Percentiles rank a stretch among this genome's conserved stretches.
Conservation (phyloP, 495 filamentous ascomycete genomes). For the Hypoxylon perforatum region DNA sequence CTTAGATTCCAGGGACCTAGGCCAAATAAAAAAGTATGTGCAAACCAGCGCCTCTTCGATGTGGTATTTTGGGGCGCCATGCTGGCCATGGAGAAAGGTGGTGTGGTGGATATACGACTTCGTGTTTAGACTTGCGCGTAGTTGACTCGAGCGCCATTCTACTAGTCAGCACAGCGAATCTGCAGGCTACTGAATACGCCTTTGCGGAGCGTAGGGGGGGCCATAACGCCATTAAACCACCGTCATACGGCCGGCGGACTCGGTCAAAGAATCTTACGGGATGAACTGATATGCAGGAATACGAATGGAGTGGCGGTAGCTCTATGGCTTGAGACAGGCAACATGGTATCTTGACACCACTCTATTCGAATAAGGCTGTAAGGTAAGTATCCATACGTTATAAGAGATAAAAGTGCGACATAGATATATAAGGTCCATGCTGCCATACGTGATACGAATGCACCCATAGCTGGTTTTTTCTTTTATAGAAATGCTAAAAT, state of each 20-base stretch:
- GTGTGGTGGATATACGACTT: slow-evolving; percentile 54
- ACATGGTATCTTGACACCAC: too few species aligned
- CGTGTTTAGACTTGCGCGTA: slow-evolving; percentile 62
- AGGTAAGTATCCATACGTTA: too few species aligned
- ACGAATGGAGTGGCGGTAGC: too few species aligned
- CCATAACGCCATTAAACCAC: too few species aligned
- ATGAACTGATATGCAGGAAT: background rate
- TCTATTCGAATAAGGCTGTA: too few species aligned
- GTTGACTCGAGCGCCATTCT: slow-evolving; percentile 67
- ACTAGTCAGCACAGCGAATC: slow-evolving; percentile 56
- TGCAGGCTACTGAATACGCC: slow-evolving; percentile 62
- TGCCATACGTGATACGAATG: too few species aligned
- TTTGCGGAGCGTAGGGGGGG: slow-evolving; percentile 66
- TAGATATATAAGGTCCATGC: too few species aligned
- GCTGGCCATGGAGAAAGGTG: slow-evolving; percentile 48
- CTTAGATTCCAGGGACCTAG: background rate
- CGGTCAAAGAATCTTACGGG: slow-evolving; percentile 55
- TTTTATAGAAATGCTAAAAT: too few species aligned
- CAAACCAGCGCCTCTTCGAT: background rate
- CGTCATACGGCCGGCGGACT: slow-evolving; percentile 62
- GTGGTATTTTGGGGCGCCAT: slow-evolving; percentile 36
- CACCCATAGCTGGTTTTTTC: too few species aligned
- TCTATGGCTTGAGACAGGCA: too few species aligned
- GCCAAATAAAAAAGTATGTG: background rate
- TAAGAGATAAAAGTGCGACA: too few species aligned